Percentiles rank a stretch among this genome's conserved stretches.
These are phyloP conservation scores for Phytophthora quininea DNA, from an alignment of 352 stramenopile species.

Conservation along the genomic window DNA sequence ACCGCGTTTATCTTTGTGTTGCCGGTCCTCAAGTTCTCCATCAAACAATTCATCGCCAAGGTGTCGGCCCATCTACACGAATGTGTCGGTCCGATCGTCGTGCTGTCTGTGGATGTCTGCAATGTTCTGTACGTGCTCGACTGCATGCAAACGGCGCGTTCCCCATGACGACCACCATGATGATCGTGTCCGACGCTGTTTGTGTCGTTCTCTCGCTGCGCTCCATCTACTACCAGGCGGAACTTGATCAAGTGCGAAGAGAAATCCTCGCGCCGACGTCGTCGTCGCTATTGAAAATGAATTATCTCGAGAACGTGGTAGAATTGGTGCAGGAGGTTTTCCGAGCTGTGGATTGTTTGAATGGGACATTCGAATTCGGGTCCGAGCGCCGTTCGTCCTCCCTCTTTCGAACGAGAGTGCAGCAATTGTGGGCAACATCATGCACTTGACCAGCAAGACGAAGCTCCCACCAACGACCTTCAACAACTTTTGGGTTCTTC, in stretches of 20 bases:
- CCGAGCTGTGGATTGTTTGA: neutral
- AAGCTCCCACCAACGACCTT: too few relatives aligned
- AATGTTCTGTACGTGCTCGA: slow-evolving; percentile 28
- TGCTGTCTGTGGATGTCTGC: slow-evolving; percentile 29
- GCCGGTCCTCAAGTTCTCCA: slow-evolving; percentile 15
- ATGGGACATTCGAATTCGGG: slow-evolving; percentile 10
- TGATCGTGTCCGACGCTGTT: slow-evolving; percentile 11
- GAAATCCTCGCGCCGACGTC: neutral
- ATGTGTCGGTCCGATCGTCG: slow-evolving; percentile 9
- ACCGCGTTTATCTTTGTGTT: slow-evolving; percentile 3
- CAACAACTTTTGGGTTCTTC: too few relatives aligned
- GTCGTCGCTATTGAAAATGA: neutral
- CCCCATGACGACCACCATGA: neutral
- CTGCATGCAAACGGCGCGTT: slow-evolving; percentile 28
- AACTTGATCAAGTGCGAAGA: neutral
- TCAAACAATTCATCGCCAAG: slow-evolving; percentile 18
- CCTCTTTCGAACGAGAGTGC: slow-evolving; percentile 16
- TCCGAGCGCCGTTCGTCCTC: slow-evolving; percentile 15
- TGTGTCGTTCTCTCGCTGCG: slow-evolving; percentile 6
- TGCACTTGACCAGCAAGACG: neutral
- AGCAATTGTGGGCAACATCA: slow-evolving; percentile 7
- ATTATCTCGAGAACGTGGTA: neutral
- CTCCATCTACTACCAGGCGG: slow-evolving; percentile 5
- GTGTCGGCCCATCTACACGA: slow-evolving; percentile 14
- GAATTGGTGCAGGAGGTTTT: neutral